Conservation (phyloP, 805 yeast species). For the Lipomyces oligophaga region DNA sequence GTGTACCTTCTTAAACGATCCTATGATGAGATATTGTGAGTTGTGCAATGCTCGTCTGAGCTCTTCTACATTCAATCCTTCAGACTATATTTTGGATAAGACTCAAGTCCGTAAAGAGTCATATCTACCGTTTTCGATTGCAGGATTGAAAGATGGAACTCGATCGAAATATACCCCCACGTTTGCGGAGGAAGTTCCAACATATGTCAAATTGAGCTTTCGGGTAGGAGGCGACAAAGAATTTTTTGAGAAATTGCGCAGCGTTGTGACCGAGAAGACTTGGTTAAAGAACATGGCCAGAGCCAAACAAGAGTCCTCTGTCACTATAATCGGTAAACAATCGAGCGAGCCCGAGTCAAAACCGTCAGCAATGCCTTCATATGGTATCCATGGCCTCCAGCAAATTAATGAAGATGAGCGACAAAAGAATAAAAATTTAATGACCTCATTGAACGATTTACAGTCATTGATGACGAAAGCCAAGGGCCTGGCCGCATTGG, state of each 20-base stretch:
- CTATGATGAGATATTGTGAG: conserved; percentile 73
- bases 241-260: conserved; percentile 48
- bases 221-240: conserved; percentile 61
- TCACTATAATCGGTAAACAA: conserved; percentile 55
- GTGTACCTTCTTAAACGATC: conserved; percentile 82
- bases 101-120: conserved; percentile 11
- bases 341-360: conserved; percentile 2
- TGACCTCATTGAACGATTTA: conserved; percentile 68
- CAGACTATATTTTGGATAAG: conserved; percentile 31
- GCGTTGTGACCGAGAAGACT: conserved; percentile 46
- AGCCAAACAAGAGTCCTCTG: conserved; percentile 5
- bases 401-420: conserved; percentile 52
- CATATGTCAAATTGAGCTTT: conserved; percentile 65
- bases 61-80: conserved; percentile 32
- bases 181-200: conserved; percentile 41
- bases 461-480: conserved; percentile 73
- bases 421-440: conserved; percentile 54
- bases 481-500: conserved; percentile 62
- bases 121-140: conserved; percentile 26
- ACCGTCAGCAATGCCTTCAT: conserved; percentile 47
- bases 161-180: conserved; percentile 41
- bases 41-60: conserved; percentile 66
- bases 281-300: conserved; percentile 41
- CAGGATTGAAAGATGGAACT: conserved; percentile 37
- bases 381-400: conserved; percentile 73